phyloP scores from a whole-genome alignment of 2,329 filamentous ascomycete genomes.

The Neoascochyta sp. region DNA sequence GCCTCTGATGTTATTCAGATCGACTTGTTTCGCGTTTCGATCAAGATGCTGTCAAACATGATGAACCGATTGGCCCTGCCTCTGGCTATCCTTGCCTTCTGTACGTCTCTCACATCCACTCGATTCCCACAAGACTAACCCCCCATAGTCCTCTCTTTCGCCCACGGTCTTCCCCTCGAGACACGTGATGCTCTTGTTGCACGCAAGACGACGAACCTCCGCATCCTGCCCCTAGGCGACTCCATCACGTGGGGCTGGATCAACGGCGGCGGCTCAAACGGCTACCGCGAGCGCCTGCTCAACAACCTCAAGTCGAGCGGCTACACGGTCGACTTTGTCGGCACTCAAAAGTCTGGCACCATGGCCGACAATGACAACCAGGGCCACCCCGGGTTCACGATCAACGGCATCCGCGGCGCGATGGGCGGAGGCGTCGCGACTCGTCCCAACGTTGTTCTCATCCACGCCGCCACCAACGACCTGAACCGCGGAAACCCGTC shows the following conservation, averaged over 20 bases:
- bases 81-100: too few species aligned
- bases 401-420: conserved; percentile 25
- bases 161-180: conserved; percentile 6
- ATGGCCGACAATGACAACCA: conserved; percentile 35
- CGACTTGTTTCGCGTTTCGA: too few species aligned
- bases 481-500: conserved; percentile 11
- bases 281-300: conserved; percentile 35
- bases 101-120: too few species aligned
- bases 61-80: too few species aligned
- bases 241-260: conserved; percentile 31
- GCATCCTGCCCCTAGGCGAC: conserved; percentile 19
- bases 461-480: conserved; percentile 24
- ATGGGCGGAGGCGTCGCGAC: conserved; percentile 5
- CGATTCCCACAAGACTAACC: too few species aligned
- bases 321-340: conserved; percentile 27
- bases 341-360: conserved; percentile 25
- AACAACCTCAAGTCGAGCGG: conserved; percentile 18
- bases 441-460: conserved; percentile 18
- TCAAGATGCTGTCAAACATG: too few species aligned
- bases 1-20: too few species aligned
- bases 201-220: conserved; percentile 8
- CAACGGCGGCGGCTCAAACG: conserved; percentile 13
- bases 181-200: conserved; percentile 3
- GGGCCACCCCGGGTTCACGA: conserved; percentile 31
- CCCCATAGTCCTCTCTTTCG: too few species aligned